Percentiles rank a stretch among this genome's conserved stretches.
Conservation (phyloP, 306 rosid genomes). For the Vachellia collinsii region DNA sequence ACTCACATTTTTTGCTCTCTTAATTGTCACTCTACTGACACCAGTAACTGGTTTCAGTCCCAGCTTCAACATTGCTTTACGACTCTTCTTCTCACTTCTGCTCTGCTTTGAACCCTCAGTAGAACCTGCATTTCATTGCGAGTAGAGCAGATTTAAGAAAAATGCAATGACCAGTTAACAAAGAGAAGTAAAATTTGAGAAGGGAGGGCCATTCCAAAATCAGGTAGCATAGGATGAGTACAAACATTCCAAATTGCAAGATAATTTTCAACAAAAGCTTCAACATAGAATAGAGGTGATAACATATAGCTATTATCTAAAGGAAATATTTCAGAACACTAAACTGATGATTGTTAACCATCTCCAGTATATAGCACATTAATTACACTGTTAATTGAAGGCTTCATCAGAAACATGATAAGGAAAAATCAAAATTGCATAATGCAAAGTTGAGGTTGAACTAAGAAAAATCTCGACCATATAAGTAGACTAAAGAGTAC, state of each 20-base stretch:
- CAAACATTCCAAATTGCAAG: neutral
- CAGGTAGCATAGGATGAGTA: neutral
- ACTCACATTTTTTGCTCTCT: conserved; percentile 80
- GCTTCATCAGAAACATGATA: conserved; percentile 15
- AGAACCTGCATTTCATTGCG: conserved; percentile 50
- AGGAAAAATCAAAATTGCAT: neutral
- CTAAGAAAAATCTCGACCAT: neutral
- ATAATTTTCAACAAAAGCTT: neutral
- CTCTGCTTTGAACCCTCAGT: conserved; percentile 88
- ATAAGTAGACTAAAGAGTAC: neutral
- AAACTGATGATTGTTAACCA: neutral
- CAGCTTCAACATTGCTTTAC: conserved; percentile 95
- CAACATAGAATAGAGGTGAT: neutral
- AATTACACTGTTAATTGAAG: neutral
- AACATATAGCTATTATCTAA: neutral
- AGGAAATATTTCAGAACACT: neutral
- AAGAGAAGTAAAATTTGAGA: neutral
- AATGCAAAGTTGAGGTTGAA: neutral
- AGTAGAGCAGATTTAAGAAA: neutral
- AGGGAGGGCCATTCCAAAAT: neutral
- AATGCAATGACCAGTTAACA: conserved; percentile 3
- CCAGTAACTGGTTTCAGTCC: conserved; percentile 90
- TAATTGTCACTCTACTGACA: conserved; percentile 89
- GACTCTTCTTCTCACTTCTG: conserved; percentile 97
- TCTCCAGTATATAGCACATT: neutral